Evolutionary conservation across 148 eudicot species (phyloP), one percentile per base, ranked within the genome.

Genomic region (Selenicereus undatus): DNA sequence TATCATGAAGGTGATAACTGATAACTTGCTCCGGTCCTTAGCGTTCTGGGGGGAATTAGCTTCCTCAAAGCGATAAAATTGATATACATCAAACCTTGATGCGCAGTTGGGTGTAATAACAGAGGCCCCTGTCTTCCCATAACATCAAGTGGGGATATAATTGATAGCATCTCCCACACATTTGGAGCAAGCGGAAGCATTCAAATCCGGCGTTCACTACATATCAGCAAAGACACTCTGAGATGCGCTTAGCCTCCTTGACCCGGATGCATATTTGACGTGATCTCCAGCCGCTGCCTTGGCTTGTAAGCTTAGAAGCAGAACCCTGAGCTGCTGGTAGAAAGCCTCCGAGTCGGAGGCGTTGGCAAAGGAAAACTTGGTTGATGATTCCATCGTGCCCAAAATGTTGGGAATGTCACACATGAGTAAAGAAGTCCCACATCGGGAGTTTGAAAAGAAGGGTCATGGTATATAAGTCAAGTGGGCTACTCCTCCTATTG

Each of bases 181-280:
- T 22, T 60, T 69, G 0, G 22, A 26, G 80, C 89, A 87, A 39
- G 74, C 69, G 0, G 14, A 0, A 4, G 17, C 4, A 11, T 74
- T 24, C 76, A 84, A 72, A 45, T 84, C 82, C 29, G 89, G 86
- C n/a, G 80, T 68, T 21, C 89, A 87, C 73, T 87, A 82, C 60
- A 75, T 77, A 39, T 80, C n/a, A 36, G 82, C 87, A 39, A 74
- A 79, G 21, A 82, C 42, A 56, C 62, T 56, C 62, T 56, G 62
- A 11, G 62, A 56, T n/a, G n/a, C 22, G 22, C 22, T 56, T 17
- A 56, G n/a, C 7, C n/a, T 56, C 21, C 62, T 56, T 6, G 62
- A 56, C 62, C 62, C 62, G 6, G 22, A 56, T 56, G 62, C 62
- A 18, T 56, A 56, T 56, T 56, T 56, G 7, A 17, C 22, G n/a